These are phyloP conservation scores for Ganoderma boninense DNA, from an alignment of 1,284 basidiomycete genomes.

Conservation along the genomic window DNA sequence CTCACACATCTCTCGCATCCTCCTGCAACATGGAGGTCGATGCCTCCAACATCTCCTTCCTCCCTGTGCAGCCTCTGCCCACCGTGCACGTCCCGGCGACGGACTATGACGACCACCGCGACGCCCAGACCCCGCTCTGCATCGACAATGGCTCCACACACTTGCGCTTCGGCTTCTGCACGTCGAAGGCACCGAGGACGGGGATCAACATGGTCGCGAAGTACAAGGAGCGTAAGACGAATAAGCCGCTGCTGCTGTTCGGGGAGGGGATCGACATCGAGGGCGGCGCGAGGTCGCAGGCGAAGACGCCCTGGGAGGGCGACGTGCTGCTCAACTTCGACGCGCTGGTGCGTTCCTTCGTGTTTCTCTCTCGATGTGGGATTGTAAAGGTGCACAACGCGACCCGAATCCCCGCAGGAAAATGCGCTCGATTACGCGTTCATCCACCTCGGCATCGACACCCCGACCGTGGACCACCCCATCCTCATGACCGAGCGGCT, in stretches of 20 bases:
- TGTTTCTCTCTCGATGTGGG: not conserved
- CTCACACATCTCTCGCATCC: not conserved
- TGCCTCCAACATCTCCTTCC: slow-evolving; percentile 37
- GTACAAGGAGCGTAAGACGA: slow-evolving; percentile 89
- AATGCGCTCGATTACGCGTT: slow-evolving; percentile 94
- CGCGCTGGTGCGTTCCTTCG: slow-evolving; percentile 73
- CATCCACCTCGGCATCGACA: slow-evolving; percentile 85
- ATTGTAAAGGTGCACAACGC: slow-evolving; percentile 9
- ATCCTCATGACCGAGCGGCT: slow-evolving; percentile 95
- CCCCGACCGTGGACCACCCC: slow-evolving; percentile 85
- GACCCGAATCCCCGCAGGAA: slow-evolving; percentile 65
- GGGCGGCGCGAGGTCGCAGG: slow-evolving; percentile 80
- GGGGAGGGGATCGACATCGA: slow-evolving; percentile 88
- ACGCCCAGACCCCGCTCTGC: slow-evolving; percentile 71
- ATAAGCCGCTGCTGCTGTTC: slow-evolving; percentile 83
- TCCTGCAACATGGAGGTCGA: slow-evolving; percentile 23
- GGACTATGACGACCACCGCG: slow-evolving; percentile 46
- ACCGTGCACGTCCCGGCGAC: slow-evolving; percentile 36
- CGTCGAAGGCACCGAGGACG: slow-evolving; percentile 58
- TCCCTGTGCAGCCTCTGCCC: slow-evolving; percentile 39
- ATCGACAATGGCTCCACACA: slow-evolving; percentile 94
- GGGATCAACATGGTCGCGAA: slow-evolving; percentile 81
- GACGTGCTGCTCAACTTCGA: slow-evolving; percentile 92
- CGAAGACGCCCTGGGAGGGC: slow-evolving; percentile 88
- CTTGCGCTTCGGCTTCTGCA: slow-evolving; percentile 90